Evolutionary conservation across 495 filamentous ascomycete species (phyloP).

Genomic region (Xylaria telfairii): DNA sequence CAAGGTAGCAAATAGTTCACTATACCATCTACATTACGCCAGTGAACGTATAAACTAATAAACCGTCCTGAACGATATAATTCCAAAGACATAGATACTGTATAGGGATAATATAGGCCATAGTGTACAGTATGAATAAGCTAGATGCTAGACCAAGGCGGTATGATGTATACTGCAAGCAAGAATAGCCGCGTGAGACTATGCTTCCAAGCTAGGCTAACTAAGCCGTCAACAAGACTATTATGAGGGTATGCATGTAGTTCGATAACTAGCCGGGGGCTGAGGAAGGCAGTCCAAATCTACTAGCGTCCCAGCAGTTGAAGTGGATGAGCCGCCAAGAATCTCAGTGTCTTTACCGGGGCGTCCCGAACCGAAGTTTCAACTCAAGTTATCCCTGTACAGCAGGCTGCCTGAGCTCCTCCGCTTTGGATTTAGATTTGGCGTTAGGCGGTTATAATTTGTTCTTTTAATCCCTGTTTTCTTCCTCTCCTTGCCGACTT

Average conservation of each 20-base stretch:
- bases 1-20: neutral
- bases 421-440: neutral
- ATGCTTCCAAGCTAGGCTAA: neutral
- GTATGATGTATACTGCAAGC: neutral
- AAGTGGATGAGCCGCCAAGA: neutral
- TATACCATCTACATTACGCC: neutral
- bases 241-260: neutral
- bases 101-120: no score
- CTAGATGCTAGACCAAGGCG: neutral
- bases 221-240: neutral
- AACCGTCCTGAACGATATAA: neutral
- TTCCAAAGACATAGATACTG: neutral
- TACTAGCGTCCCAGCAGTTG: neutral
- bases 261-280: no score
- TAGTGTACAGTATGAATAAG: conserved; percentile 1
- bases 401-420: neutral
- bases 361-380: neutral
- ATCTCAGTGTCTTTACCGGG: neutral
- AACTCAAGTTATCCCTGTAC: neutral
- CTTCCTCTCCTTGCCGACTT: neutral
- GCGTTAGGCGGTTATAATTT: neutral
- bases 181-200: neutral
- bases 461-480: neutral
- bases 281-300: neutral
- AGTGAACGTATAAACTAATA: neutral